Evolutionary conservation across 2,329 filamentous ascomycete genomes (phyloP).

Genomic region (Parasarocladium wereldwijsianum): DNA sequence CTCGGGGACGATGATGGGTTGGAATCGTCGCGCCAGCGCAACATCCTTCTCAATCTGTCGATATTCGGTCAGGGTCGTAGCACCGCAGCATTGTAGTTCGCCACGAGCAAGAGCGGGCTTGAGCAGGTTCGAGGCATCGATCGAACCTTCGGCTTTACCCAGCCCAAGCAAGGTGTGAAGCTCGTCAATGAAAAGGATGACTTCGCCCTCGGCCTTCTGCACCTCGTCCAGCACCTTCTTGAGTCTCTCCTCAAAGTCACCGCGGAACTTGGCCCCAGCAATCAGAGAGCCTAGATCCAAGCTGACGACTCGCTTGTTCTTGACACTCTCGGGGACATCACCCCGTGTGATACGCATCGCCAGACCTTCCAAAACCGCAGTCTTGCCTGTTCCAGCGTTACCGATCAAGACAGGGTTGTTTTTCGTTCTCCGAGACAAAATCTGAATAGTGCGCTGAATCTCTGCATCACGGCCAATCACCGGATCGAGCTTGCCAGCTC

Average conservation of each 20-base stretch:
- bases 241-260: slow-evolving; percentile 88
- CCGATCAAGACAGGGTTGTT: slow-evolving; percentile 95
- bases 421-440: slow-evolving; percentile 83
- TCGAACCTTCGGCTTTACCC: slow-evolving; percentile 89
- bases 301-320: slow-evolving; percentile 79
- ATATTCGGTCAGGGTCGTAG: slow-evolving; percentile 87
- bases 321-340: slow-evolving; percentile 90
- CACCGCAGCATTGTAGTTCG: slow-evolving; percentile 88
- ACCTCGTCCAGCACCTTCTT: slow-evolving; percentile 89
- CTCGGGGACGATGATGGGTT: slow-evolving; percentile 87
- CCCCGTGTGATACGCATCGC: slow-evolving; percentile 81
- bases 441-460: slow-evolving; percentile 88
- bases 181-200: slow-evolving; percentile 93
- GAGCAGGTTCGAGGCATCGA: slow-evolving; percentile 87
- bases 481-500: slow-evolving; percentile 81
- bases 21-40: slow-evolving; percentile 80
- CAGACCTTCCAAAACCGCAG: slow-evolving; percentile 79
- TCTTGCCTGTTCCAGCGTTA: slow-evolving; percentile 83
- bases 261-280: slow-evolving; percentile 86
- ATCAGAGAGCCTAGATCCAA: slow-evolving; percentile 86
- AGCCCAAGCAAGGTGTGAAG: slow-evolving; percentile 82
- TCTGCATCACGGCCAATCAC: slow-evolving; percentile 88
- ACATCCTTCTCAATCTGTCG: slow-evolving; percentile 91
- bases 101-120: slow-evolving; percentile 90
- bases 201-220: slow-evolving; percentile 71